Evolutionary conservation across 2,329 filamentous ascomycete species (phyloP).

Genomic region (Hansfordia pulvinata): DNA sequence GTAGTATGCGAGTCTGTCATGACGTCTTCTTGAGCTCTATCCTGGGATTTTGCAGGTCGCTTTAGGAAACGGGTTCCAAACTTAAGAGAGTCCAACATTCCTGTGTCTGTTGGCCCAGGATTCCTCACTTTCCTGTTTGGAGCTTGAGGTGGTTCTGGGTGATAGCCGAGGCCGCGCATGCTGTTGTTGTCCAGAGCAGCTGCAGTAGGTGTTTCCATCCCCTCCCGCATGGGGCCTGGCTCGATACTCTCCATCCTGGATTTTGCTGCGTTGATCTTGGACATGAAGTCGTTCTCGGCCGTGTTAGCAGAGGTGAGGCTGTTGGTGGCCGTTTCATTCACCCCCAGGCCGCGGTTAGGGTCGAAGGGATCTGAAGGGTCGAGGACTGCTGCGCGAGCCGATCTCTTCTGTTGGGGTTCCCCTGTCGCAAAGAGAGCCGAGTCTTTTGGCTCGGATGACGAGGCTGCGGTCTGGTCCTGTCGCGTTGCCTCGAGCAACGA

Average conservation of each 20-base stretch:
- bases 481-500: constrained; percentile 29
- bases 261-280: constrained; percentile 38
- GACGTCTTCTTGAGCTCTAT: constrained; percentile 23
- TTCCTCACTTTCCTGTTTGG: constrained; percentile 39
- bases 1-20: constrained; percentile 25
- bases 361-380: constrained; percentile 37
- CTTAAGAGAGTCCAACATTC: constrained; percentile 45
- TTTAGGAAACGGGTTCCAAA: constrained; percentile 44
- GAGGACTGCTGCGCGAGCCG: constrained; percentile 18
- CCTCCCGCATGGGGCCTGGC: constrained; percentile 31
- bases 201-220: constrained; percentile 49
- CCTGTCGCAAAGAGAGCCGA: too few species aligned
- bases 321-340: constrained; percentile 24
- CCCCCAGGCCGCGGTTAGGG: constrained; percentile 23
- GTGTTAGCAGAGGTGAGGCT: constrained; percentile 26
- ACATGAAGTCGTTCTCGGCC: constrained; percentile 40
- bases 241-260: constrained; percentile 26
- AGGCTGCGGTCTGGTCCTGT: too few species aligned
- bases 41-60: constrained; percentile 22
- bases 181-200: constrained; percentile 24
- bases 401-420: too few species aligned
- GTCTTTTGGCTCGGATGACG: too few species aligned
- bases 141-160: constrained; percentile 34
- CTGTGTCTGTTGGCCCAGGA: constrained; percentile 34
- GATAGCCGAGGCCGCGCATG: constrained; percentile 15